Evolutionary conservation across 23 red algal genomes (phyloP).

Genomic region (Cyanidiococcus yangmingshanensis): DNA sequence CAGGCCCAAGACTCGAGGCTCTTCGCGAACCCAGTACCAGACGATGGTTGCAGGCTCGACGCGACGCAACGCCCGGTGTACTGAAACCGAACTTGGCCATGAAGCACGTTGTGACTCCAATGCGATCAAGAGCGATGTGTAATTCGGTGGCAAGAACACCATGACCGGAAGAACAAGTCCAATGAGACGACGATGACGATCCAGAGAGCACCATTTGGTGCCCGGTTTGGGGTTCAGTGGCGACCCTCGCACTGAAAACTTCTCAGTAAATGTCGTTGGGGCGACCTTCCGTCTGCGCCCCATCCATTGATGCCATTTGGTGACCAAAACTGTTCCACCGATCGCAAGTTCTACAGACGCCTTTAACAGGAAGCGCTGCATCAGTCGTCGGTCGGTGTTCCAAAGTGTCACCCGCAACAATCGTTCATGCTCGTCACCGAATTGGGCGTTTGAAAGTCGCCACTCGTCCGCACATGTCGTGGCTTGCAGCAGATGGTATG

Average conservation of each 20-base stretch:
- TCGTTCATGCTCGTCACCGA: background rate
- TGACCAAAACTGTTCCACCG: background rate
- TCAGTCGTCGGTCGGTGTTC: background rate
- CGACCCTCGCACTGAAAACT: background rate
- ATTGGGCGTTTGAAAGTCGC: background rate
- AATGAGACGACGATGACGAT: background rate
- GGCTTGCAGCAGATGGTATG: background rate
- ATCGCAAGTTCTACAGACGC: background rate
- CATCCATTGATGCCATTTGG: background rate
- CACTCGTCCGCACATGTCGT: too few species aligned
- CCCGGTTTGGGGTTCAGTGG: background rate
- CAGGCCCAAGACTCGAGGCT: background rate
- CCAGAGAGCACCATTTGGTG: background rate
- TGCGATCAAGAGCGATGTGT: background rate
- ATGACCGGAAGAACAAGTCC: background rate
- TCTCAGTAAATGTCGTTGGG: background rate
- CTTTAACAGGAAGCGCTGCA: background rate
- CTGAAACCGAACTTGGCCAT: background rate
- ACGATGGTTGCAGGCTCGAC: background rate
- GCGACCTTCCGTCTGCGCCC: background rate
- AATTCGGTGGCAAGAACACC: background rate
- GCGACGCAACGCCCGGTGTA: background rate
- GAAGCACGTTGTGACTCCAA: background rate
- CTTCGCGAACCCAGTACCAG: background rate
- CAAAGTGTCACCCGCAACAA: background rate